phyloP scores from a whole-genome alignment of 768 basidiomycete species.

The Erythrobasidium yunnanense region DNA sequence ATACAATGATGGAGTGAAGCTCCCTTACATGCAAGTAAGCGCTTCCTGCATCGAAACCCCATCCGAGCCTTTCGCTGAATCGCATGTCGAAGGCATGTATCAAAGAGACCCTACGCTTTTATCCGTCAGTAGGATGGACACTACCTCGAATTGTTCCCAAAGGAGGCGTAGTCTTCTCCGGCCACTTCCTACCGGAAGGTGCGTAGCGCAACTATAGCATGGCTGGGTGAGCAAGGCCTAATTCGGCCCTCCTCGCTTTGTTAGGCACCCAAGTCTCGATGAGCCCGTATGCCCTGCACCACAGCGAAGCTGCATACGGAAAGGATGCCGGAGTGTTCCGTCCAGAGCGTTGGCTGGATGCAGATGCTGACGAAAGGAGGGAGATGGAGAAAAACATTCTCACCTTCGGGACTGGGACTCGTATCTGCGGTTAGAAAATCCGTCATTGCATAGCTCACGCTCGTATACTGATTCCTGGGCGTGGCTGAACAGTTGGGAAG shows the following conservation, averaged over 20 bases:
- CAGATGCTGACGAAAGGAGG: slow-evolving; percentile 13
- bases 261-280: not conserved
- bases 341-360: slow-evolving; percentile 31
- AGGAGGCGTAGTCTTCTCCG: slow-evolving; percentile 26
- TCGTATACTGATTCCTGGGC: not conserved
- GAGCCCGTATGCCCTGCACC: slow-evolving; percentile 28
- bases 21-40: not conserved
- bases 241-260: not conserved
- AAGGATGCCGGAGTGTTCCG: slow-evolving; percentile 23
- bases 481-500: not conserved
- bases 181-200: slow-evolving; percentile 23
- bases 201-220: not conserved
- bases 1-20: not conserved
- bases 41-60: not conserved
- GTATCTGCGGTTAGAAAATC: slow-evolving; percentile 13
- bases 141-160: slow-evolving; percentile 31
- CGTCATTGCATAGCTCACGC: not conserved
- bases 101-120: slow-evolving; percentile 33
- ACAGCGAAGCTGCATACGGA: slow-evolving; percentile 18
- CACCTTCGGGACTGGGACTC: slow-evolving; percentile 12
- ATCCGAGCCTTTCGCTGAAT: no score
- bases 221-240: not conserved
- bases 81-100: slow-evolving; percentile 24
- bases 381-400: slow-evolving; percentile 24
- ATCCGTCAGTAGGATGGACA: slow-evolving; percentile 28